These are phyloP conservation scores for Mercurialis annua DNA, from an alignment of 345 rosid species.

Conservation along the genomic window DNA sequence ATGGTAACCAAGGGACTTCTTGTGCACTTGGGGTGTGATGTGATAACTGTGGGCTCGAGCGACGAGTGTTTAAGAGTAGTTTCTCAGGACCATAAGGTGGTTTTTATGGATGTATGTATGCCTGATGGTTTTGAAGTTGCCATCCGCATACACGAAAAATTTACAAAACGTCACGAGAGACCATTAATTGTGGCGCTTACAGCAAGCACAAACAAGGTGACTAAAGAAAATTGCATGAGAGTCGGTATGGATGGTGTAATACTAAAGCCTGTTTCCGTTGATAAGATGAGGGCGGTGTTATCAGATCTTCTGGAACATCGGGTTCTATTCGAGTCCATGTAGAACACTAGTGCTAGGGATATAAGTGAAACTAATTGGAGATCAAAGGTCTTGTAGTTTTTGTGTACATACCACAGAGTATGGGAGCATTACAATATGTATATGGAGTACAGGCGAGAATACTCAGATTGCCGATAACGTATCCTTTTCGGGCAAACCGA, in stretches of 20 bases:
- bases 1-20: slow-evolving; percentile 81
- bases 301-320: slow-evolving; percentile 69
- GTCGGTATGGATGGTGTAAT: slow-evolving; percentile 76
- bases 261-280: slow-evolving; percentile 75
- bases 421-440: not conserved
- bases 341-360: not conserved
- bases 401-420: not conserved
- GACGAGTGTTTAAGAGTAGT: slow-evolving; percentile 67
- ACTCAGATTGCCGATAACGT: not conserved
- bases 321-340: slow-evolving; percentile 50
- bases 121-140: slow-evolving; percentile 68
- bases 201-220: slow-evolving; percentile 61
- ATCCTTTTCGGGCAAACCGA: not conserved
- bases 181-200: slow-evolving; percentile 85
- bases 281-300: slow-evolving; percentile 73
- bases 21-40: slow-evolving; percentile 86
- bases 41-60: slow-evolving; percentile 58
- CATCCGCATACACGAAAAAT: slow-evolving; percentile 53
- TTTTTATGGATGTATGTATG: slow-evolving; percentile 66
- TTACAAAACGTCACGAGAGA: slow-evolving; percentile 61
- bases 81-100: slow-evolving; percentile 74
- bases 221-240: slow-evolving; percentile 78
- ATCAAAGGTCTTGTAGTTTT: not conserved
- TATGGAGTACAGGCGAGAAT: not conserved
- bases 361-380: slow-evolving; percentile 11